Base-by-base conservation (phyloP, 2,329 filamentous ascomycete genomes). In the Aspergillus niger region DNA sequence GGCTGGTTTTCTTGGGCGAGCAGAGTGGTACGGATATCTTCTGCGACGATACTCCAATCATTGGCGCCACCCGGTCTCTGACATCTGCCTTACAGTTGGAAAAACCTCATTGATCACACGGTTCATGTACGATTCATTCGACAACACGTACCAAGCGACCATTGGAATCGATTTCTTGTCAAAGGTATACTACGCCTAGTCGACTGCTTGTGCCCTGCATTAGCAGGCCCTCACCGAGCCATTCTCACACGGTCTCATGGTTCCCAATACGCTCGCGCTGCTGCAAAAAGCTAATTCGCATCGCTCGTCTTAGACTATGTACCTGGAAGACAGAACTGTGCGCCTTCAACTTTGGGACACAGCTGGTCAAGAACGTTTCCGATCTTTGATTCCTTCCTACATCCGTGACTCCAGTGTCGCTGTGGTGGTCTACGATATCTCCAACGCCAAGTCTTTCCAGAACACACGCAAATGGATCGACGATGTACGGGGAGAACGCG, bases 111-210 rank as follows among this genome's bases (percentile, higher is more conserved):
- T 99, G 71, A 99, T 99, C 77, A 99, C 95, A 68, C 89, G 95
- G 67, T 99, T 99, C 84, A 99, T 99, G 95, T 99, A 99, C 85
- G 95, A 99, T 80, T 98, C 95, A 51, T 99, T 99, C 83, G 95
- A 99, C 84, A 97, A 96, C 81, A 98, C 94, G 85, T 99, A 99
- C 82, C 95, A 99, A 81, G 95, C 95, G 60, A 99, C 95, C 41
- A 98, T 99, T 75, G 95, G 95, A 74, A 99, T 99, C 82, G 95
- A 99, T 81, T 99, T 99, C 76, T 87, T 99, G 69, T 97, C 93
- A 74, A 99, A 99, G 89, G 92, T 91, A 83, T 63, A 26, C 38
- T 39, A 41, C 43, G 54, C 50, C 49, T 53, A 39, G 39, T 47
- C 44, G 26, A 44, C 22, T 36, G 48, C 8, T 24, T 5, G 26